These are phyloP conservation scores for Paraconiothyrium sp. DNA, from an alignment of 2,329 filamentous ascomycete genomes.

Conservation along the genomic window DNA sequence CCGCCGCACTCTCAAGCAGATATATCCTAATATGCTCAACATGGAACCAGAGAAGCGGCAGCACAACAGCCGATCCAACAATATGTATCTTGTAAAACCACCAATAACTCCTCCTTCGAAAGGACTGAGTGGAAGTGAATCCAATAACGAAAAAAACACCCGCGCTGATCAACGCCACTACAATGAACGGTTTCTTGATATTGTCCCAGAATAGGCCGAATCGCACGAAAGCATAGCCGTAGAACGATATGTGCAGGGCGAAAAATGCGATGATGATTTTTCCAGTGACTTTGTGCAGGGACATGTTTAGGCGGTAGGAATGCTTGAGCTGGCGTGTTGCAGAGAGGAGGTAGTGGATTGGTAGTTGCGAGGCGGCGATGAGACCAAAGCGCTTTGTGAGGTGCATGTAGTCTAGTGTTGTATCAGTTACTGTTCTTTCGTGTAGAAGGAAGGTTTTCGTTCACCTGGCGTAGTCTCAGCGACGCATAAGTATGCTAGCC, in stretches of 20 bases:
- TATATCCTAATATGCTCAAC: constrained; percentile 11
- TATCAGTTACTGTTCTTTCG: not conserved
- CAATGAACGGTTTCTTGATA: not conserved
- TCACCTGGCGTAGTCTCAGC: constrained; percentile 12
- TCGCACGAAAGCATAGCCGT: constrained; percentile 1
- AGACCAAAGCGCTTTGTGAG: constrained; percentile 13
- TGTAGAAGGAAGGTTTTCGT: not conserved
- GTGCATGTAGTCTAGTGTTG: constrained; percentile 6
- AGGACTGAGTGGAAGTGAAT: constrained; percentile 1
- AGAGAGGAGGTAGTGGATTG: constrained; percentile 14
- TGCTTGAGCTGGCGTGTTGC: not conserved
- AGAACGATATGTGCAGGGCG: constrained; percentile 2
- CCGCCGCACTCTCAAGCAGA: constrained; percentile 4
- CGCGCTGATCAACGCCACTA: constrained; percentile 10
- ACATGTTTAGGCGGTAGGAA: not conserved
- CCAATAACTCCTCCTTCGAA: constrained; percentile 7
- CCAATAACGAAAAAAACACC: constrained; percentile 3
- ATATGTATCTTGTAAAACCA: constrained; percentile 15
- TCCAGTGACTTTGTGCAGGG: constrained; percentile 8
- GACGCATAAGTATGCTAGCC: constrained; percentile 9
- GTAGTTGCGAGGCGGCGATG: constrained; percentile 12
- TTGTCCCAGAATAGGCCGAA: constrained; percentile 4
- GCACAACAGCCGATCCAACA: constrained; percentile 11
- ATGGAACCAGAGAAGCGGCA: constrained; percentile 11
- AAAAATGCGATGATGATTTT: constrained; percentile 9